Evolutionary conservation across 495 filamentous ascomycete species (phyloP), one percentile per base, ranked within the genome.

Genomic region (Chaetomidium leptoderma): DNA sequence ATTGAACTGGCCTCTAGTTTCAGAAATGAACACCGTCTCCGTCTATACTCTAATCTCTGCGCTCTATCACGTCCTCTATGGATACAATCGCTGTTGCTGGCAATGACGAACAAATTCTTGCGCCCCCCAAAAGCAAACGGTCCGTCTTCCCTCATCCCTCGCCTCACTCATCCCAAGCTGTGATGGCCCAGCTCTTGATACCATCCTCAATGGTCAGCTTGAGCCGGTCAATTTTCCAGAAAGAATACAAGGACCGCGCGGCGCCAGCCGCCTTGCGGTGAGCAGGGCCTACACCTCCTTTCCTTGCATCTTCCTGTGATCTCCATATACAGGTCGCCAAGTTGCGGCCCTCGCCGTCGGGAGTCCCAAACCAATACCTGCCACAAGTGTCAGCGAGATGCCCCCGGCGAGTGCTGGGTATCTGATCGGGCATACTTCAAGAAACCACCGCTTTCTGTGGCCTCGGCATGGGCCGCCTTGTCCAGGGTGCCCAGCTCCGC

Each of bases 301-400:
- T 76, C 62, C 76, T 78, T 27, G 89, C 87, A 71, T 92, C 88
- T 36, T 85, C 76, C 30, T 80, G 76, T 63, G 76, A 82, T 37
- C 87, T 77, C 89, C 89, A 92, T 58, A 92, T 65, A 67, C 86
- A 91, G 43, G 88, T 91, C 46, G 88, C 87, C 58, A 91, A 70
- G 70, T 92, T 91, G 64, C 78, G 75, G 24, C 80, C 76, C 32
- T 85, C 68, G 33, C 67, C 74, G 72, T 90, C 81, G 32, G 87
- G 87, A 29, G 69, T 70, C 14, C 87, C 87, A 67, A 88, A 92
- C 89, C 89, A 93, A 73, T 92, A 91, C 60, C 80, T 82, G 64
- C 55, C 27, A 32, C 54, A 32, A 55, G 44, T 62, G 64, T 64
- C 30, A 61, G 60, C 44, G 52, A 29, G 1, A 0, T 16, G 9